Conservation (phyloP, 108 stramenopile species). For the Cyclotella baltica region DNA sequence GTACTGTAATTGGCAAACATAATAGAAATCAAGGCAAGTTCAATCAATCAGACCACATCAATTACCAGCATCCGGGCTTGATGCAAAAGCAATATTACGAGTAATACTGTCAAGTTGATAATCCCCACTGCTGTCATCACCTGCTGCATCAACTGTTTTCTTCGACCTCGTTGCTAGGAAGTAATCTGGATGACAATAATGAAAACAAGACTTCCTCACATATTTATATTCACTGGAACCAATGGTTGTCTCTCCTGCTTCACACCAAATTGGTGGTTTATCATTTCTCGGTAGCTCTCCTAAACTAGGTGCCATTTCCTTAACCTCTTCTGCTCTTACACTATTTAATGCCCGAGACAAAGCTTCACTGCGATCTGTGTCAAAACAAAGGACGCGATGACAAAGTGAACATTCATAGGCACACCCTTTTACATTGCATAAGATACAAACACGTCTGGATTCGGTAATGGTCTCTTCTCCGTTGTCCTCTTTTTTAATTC, state of each 20-base stretch:
- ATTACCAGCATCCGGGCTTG: not conserved
- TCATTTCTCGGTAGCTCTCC: not conserved
- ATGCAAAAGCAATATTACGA: not conserved
- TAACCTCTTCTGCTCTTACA: not conserved
- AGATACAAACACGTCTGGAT: not conserved
- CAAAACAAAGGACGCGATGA: slow-evolving; percentile 5
- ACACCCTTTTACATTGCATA: not conserved
- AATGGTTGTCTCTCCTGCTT: not conserved
- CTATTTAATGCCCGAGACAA: not conserved
- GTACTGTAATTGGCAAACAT: too few relatives aligned
- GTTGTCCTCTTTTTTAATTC: not conserved
- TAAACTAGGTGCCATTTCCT: not conserved
- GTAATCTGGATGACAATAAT: slow-evolving; percentile 14
- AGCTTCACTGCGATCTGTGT: not conserved
- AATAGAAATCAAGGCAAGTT: too few relatives aligned
- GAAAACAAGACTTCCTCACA: slow-evolving; percentile 2
- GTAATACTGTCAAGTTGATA: not conserved
- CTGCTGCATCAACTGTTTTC: not conserved
- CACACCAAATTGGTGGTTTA: slow-evolving; percentile 5
- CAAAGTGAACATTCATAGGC: not conserved
- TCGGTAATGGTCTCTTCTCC: not conserved
- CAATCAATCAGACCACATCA: too few relatives aligned
- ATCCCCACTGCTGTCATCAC: not conserved
- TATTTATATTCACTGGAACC: not conserved
- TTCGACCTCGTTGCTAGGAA: not conserved